Base-by-base conservation (phyloP, 139 green algal genomes). In the Chlamydomonas schloesseri region DNA sequence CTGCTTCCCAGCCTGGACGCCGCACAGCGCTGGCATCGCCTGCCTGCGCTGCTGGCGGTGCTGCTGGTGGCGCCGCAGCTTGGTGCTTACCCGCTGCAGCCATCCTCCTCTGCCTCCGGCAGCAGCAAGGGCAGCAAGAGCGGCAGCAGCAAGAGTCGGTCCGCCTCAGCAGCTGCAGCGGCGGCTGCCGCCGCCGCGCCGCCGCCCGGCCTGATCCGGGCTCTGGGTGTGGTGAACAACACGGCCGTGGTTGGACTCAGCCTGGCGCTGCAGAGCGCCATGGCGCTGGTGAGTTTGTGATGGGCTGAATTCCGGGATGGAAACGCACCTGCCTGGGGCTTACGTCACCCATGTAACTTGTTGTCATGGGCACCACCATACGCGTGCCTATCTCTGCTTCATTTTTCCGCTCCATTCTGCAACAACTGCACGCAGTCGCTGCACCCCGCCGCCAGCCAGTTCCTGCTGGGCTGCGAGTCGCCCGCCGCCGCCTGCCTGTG, bases 21-120 rank as follows among this genome's bases (percentile, higher is more conserved):
- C 5, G 69, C 69, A 0, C 68, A 79, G 55, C 81, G 69, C 17
- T 87, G 81, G 81, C 69, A 87, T 33, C 69, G 55, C 34, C 53
- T 87, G 53, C 81, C 81, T 2, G 81, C 68, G 8, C 81, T 87
- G 26, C 71, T 87, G 69, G 81, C 69, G 6, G 81, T 69, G 6
- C 53, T 79, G 1, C 46, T 79, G 42, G 81, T 55, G 1, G 53
- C 69, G 4, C 80, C 67, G 17, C 67, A 86, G 50, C 42, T 50
- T 50, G 42, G 42, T 8, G 42, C 42, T 8, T 50, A 50, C 42
- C 42, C 42, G 42, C 42, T 50, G 42, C 42, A 50, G 42, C 42
- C 42, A 8, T 8, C 42, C 6, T 8, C 42, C 6, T 50, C 42
- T n/a, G n/a, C n/a, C n/a, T n/a, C n/a, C n/a, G n/a, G n/a, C n/a